phyloP scores from a whole-genome alignment of 2,329 filamentous ascomycete genomes.

The Beauveria rudraprayagi region DNA sequence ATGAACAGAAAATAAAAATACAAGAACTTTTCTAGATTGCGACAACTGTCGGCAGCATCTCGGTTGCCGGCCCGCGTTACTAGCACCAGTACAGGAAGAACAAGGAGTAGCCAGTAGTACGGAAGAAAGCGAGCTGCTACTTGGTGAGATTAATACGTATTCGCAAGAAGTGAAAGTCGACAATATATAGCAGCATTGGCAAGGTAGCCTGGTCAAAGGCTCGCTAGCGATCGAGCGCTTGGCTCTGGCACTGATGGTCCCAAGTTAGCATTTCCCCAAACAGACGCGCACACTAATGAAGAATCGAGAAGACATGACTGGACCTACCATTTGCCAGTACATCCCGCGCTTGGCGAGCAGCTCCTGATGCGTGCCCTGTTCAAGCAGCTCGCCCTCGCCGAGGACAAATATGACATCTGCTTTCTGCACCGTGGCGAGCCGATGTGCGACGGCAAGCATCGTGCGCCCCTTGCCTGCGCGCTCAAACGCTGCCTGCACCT shows the following conservation, averaged over 20 bases:
- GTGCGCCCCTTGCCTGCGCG: slow-evolving; percentile 51
- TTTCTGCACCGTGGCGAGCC: slow-evolving; percentile 69
- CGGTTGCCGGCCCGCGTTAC: no score
- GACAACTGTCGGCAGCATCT: no score
- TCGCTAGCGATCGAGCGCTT: slow-evolving; percentile 44
- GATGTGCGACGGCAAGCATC: slow-evolving; percentile 69
- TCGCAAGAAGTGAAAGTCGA: no score
- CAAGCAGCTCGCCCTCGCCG: slow-evolving; percentile 50
- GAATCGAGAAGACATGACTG: no score
- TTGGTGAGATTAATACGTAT: no score
- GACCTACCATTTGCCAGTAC: slow-evolving; percentile 48
- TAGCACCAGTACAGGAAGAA: no score
- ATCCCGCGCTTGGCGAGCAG: slow-evolving; percentile 43
- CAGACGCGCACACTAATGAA: background rate
- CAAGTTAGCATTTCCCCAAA: slow-evolving; percentile 17
- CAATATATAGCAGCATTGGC: no score
- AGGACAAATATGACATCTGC: slow-evolving; percentile 73
- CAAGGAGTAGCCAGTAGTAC: no score
- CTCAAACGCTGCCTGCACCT: slow-evolving; percentile 61
- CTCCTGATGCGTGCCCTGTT: slow-evolving; percentile 46
- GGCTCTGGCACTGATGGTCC: slow-evolving; percentile 43
- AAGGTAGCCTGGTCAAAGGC: background rate
- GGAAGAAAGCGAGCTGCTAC: no score
- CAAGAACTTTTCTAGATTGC: no score
- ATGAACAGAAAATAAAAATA: no score